Evolutionary conservation across 306 rosid genomes (phyloP).

Genomic region (Datisca glomerata): DNA sequence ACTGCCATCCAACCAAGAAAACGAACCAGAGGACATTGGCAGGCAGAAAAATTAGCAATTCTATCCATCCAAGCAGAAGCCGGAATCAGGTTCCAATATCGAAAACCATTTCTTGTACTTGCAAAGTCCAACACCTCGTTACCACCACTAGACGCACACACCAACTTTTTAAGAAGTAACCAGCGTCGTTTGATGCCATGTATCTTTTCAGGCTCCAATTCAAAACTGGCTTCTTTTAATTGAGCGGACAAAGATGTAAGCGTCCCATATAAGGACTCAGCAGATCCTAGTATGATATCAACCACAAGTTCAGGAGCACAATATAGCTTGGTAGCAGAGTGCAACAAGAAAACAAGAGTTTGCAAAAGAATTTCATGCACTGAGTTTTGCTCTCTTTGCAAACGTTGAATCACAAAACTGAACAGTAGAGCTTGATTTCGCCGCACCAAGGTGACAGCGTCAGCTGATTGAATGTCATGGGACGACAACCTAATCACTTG

Average conservation of each 20-base stretch:
- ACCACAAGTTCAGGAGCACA: constrained; percentile 63
- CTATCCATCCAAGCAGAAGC: constrained; percentile 83
- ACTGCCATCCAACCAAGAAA: constrained; percentile 98
- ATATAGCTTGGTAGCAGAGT: constrained; percentile 70
- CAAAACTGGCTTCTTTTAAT: constrained; percentile 42
- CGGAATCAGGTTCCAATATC: constrained; percentile 63
- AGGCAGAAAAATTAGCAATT: constrained; percentile 53
- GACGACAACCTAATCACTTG: constrained; percentile 47
- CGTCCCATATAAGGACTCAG: constrained; percentile 62
- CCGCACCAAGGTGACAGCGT: constrained; percentile 85
- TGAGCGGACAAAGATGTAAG: constrained; percentile 44
- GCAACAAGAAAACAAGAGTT: constrained; percentile 62
- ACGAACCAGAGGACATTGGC: constrained; percentile 63
- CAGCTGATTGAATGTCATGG: constrained; percentile 46
- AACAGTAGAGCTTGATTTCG: constrained; percentile 82
- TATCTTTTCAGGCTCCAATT: constrained; percentile 42
- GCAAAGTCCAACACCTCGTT: constrained; percentile 39
- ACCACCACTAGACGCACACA: constrained; percentile 60
- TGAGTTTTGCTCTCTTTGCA: constrained; percentile 51
- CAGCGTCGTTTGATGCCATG: constrained; percentile 65
- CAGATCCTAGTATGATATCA: constrained; percentile 63
- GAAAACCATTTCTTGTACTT: constrained; percentile 29
- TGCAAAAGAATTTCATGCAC: constrained; percentile 93
- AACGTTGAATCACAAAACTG: constrained; percentile 47
- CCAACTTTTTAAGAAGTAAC: constrained; percentile 74